Percentiles rank a stretch among this genome's conserved stretches.
These are phyloP conservation scores for Skeletonema menzelii DNA, from an alignment of 108 stramenopile species.

Conservation along the genomic window DNA sequence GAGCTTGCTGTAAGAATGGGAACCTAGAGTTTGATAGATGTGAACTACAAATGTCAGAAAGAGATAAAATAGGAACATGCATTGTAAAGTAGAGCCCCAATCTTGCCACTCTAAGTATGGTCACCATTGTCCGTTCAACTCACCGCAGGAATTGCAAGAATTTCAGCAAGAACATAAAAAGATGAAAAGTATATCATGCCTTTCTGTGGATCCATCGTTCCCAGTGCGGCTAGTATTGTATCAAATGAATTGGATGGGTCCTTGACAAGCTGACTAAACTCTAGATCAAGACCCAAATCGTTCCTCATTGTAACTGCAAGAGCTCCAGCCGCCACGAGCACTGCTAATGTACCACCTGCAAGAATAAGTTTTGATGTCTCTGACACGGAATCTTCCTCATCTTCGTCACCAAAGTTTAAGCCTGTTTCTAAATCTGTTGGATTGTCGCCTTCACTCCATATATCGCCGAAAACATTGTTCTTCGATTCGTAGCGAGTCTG, in stretches of 20 bases:
- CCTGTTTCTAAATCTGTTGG: neutral
- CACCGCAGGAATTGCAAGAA: constrained; percentile 77
- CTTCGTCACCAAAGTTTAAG: neutral
- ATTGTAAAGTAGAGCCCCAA: neutral
- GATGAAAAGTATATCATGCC: constrained; percentile 38
- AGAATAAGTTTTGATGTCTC: constrained; percentile 14
- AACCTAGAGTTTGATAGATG: constrained; percentile 1
- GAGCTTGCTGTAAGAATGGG: constrained; percentile 81
- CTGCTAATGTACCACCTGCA: constrained; percentile 12
- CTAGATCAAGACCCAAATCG: constrained; percentile 33
- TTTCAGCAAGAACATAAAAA: constrained; percentile 70
- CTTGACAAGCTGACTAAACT: constrained; percentile 28
- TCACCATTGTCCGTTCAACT: neutral
- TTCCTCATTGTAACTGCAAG: constrained; percentile 29
- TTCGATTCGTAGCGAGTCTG: neutral
- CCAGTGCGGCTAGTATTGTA: constrained; percentile 27
- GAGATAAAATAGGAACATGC: constrained; percentile 19
- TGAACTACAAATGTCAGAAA: neutral
- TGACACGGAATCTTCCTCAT: neutral
- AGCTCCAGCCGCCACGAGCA: constrained; percentile 21
- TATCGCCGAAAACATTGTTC: neutral
- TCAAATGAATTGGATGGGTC: constrained; percentile 39
- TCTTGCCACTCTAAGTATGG: neutral
- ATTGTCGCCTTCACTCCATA: neutral
- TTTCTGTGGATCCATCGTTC: constrained; percentile 21